Base-by-base conservation (phyloP, 164 flowering plant species). In the Malania oleifera region DNA sequence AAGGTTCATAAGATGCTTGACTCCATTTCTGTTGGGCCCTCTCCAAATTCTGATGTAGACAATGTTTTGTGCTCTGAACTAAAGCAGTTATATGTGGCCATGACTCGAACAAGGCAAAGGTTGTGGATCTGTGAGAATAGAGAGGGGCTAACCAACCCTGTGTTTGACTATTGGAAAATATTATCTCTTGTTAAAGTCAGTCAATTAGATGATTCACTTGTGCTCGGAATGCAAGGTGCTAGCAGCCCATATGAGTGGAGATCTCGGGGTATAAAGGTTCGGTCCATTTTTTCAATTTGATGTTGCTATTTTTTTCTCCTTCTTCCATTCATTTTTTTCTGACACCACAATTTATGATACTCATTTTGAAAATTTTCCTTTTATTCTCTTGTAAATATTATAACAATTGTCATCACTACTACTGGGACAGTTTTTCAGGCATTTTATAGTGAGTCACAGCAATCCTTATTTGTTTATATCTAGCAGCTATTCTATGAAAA, bases 61-160 rank as follows among this genome's bases (percentile, higher is more conserved):
- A 78, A 69, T 47, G 22, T 82, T 47, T 59, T 89, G 54, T 87
- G 91, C 65, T 83, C 95, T 40, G 97, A 89, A 63, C 73, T 89
- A 57, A 89, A 84, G 71, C 95, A 85, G 52, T 54, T 89, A 23
- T 87, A 89, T 74, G 95, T 89, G 28, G 96, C 96, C 52, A 76
- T 89, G 13, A 89, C 97, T 57, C 91, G 95, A 46, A 86, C 97
- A 0, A 70, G 83, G 49, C 95, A 89, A 63, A 72, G 97, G 62
- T 65, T 89, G 25, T 87, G 97, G 97, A 74, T 89, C 11, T 87
- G 80, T 74, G 97, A 89, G 60, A 78, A 70, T 60, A 29, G 11
- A 10, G 80, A 64, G 24, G 88, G 81, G 22, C 15, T 73, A 18
- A 79, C 82, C 1, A 74, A 64, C 57, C 91, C 95, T 4, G 73